Evolutionary conservation across 2,329 filamentous ascomycete species (phyloP).

Genomic region (Hirsutella thompsonii): DNA sequence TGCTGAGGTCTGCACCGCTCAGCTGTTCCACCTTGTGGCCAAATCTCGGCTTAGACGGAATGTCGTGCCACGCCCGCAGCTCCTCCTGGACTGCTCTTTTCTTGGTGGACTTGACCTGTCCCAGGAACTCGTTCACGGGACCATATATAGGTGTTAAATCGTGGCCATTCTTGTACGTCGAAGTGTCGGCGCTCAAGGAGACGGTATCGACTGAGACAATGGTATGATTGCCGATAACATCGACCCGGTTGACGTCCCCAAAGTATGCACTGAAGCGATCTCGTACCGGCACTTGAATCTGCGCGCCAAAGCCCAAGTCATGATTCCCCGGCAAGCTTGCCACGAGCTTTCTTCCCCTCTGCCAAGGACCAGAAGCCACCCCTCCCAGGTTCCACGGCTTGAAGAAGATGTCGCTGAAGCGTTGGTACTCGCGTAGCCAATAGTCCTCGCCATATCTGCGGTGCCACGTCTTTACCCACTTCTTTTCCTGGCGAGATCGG

Average conservation of each 20-base stretch:
- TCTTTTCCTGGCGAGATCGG: constrained; percentile 37
- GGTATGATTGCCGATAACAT: constrained; percentile 87
- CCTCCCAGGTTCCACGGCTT: constrained; percentile 50
- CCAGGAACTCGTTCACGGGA: constrained; percentile 65
- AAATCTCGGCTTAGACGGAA: constrained; percentile 41
- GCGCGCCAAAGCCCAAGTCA: constrained; percentile 79
- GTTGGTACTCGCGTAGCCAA: constrained; percentile 76
- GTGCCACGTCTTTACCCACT: constrained; percentile 52
- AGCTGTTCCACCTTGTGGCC: constrained; percentile 47
- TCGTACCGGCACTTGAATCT: constrained; percentile 68
- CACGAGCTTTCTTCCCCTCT: constrained; percentile 64
- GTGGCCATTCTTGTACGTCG: constrained; percentile 34
- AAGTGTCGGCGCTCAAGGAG: constrained; percentile 63
- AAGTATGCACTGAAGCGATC: constrained; percentile 81
- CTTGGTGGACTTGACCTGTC: constrained; percentile 51
- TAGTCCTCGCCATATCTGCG: constrained; percentile 67
- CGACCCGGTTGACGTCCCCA: constrained; percentile 80
- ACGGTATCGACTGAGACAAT: constrained; percentile 86
- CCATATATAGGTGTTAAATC: constrained; percentile 55
- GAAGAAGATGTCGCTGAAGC: constrained; percentile 81
- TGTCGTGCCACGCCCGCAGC: constrained; percentile 49
- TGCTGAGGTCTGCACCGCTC: constrained; percentile 25
- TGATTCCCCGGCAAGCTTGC: constrained; percentile 88
- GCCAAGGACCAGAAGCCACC: constrained; percentile 38
- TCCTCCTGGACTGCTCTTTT: constrained; percentile 56